A percentile compares a stretch with the other conserved stretches of the same genome.
Evolutionary conservation across 2,329 filamentous ascomycete species (phyloP).

Genomic region (Alternaria arborescens): DNA sequence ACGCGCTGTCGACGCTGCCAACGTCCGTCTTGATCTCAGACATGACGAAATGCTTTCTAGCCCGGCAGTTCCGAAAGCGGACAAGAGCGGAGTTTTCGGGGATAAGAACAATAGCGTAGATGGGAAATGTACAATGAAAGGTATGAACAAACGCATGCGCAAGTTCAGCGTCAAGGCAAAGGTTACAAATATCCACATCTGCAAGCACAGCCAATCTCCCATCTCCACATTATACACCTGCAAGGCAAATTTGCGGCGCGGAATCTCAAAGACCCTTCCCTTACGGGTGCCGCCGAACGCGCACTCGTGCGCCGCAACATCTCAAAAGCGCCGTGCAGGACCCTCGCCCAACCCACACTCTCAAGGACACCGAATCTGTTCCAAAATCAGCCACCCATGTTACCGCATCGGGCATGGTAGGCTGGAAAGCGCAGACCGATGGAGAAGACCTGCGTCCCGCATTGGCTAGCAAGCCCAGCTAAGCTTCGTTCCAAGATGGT

Average conservation of each 20-base stretch:
- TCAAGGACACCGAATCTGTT: constrained; percentile 10
- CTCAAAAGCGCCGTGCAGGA: constrained; percentile 11
- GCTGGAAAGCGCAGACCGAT: constrained; percentile 1
- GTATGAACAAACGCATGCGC: neutral
- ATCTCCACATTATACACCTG: neutral
- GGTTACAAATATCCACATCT: neutral
- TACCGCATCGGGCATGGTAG: constrained; percentile 16
- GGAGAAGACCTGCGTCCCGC: constrained; percentile 31
- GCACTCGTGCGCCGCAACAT: constrained; percentile 3
- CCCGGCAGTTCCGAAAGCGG: constrained; percentile 18
- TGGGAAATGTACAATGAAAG: neutral
- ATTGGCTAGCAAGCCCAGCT: constrained; percentile 35
- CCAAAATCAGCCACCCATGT: constrained; percentile 9
- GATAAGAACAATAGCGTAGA: constrained; percentile 8
- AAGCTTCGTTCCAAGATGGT: constrained; percentile 45
- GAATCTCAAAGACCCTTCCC: neutral
- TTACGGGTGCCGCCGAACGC: constrained; percentile 4
- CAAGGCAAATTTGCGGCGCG: constrained; percentile 10
- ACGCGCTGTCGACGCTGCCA: constrained; percentile 23
- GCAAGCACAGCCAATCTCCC: neutral
- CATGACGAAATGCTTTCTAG: constrained; percentile 24
- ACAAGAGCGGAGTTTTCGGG: constrained; percentile 23
- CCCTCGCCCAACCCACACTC: neutral
- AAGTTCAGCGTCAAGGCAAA: neutral
- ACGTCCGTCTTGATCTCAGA: constrained; percentile 23